Percentiles rank a stretch among this genome's conserved stretches.
These are phyloP conservation scores for Naganishia vishniacii DNA, from an alignment of 768 basidiomycete genomes.

Conservation along the genomic window DNA sequence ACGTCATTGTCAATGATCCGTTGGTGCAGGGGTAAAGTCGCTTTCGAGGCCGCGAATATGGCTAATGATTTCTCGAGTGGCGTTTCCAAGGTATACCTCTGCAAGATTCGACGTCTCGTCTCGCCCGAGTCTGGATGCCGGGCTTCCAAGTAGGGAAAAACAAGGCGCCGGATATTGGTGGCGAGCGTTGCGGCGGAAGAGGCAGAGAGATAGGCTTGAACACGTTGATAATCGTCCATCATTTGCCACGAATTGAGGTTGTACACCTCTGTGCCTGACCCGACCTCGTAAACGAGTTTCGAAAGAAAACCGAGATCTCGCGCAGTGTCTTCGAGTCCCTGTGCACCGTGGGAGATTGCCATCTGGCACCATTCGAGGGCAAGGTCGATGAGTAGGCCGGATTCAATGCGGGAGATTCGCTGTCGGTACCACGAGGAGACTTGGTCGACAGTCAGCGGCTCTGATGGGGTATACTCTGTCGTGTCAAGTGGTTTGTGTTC, in stretches of 20 bases:
- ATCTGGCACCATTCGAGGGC: constrained; percentile 78
- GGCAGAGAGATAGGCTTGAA: constrained; percentile 69
- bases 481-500: constrained; percentile 17
- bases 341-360: constrained; percentile 72
- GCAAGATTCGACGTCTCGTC: constrained; percentile 62
- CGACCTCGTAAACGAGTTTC: constrained; percentile 72
- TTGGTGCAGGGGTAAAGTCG: constrained; percentile 65
- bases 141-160: constrained; percentile 82
- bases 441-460: constrained; percentile 53
- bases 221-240: constrained; percentile 61
- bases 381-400: constrained; percentile 66
- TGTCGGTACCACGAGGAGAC: constrained; percentile 69
- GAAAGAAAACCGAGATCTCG: constrained; percentile 87
- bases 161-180: constrained; percentile 65
- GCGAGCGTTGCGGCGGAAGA: constrained; percentile 65
- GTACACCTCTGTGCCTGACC: constrained; percentile 24
- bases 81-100: constrained; percentile 66
- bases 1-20: constrained; percentile 75
- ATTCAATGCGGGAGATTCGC: constrained; percentile 61
- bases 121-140: constrained; percentile 61
- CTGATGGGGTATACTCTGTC: constrained; percentile 15
- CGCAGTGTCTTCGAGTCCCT: constrained; percentile 73
- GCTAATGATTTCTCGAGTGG: constrained; percentile 65
- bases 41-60: constrained; percentile 86
- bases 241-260: constrained; percentile 62